A percentile compares a stretch with the other conserved stretches of the same genome.
phyloP scores from a whole-genome alignment of 2,329 filamentous ascomycete genomes.

The Chaetomium sp. region DNA sequence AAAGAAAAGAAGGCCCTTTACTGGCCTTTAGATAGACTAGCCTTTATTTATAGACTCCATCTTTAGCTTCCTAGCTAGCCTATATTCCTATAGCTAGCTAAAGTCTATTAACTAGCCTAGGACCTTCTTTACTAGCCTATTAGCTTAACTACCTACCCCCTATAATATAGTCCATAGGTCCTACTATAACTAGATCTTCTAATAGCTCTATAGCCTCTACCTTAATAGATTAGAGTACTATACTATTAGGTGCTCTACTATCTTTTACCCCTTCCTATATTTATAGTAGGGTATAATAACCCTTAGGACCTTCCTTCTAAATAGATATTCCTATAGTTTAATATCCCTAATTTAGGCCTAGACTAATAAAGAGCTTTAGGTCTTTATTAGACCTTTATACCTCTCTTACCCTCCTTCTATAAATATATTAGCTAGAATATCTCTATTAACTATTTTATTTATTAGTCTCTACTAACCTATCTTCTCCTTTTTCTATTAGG shows the following conservation, averaged over 20 bases:
- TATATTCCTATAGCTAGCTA: too few species aligned
- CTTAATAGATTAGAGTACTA: neutral
- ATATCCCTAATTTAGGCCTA: neutral
- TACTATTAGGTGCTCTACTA: too few species aligned
- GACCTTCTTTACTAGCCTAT: neutral
- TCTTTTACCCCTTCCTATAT: neutral
- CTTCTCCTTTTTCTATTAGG: too few species aligned
- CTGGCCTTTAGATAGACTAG: too few species aligned
- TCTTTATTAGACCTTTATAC: neutral
- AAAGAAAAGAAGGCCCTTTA: too few species aligned
- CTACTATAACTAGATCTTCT: neutral
- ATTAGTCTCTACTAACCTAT: too few species aligned
- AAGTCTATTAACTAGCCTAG: too few species aligned
- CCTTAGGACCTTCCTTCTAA: neutral
- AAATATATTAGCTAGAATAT: neutral
- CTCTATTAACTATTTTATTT: neutral
- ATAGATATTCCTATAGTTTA: neutral
- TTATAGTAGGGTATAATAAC: neutral
- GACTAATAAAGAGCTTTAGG: neutral
- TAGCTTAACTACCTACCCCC: too few species aligned
- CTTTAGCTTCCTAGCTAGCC: too few species aligned
- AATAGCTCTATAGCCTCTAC: too few species aligned
- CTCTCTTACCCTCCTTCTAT: neutral
- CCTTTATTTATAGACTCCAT: too few species aligned
- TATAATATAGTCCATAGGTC: too few species aligned